Conservation (phyloP, 1,139 yeast species). For the Yamadazyma diospyri region DNA sequence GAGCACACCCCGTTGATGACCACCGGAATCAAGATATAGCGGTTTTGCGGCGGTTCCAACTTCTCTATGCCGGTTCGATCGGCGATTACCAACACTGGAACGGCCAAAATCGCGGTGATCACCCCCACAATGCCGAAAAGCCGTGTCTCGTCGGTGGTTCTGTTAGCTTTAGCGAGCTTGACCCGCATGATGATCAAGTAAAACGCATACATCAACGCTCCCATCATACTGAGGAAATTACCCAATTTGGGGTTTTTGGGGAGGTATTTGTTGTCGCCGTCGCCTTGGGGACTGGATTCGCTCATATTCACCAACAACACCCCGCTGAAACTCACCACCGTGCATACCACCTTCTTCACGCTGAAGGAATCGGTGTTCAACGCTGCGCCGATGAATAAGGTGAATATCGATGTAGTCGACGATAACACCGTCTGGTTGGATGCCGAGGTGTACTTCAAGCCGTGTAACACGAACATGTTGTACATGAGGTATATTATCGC, state of each 20-base stretch:
- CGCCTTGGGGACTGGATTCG: constrained; percentile 18
- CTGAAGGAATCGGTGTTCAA: constrained; percentile 42
- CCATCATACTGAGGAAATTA: constrained; percentile 41
- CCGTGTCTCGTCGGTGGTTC: constrained; percentile 43
- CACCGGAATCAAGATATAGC: constrained; percentile 29
- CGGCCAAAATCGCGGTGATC: constrained; percentile 33
- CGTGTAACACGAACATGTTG: constrained; percentile 36
- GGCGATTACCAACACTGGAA: constrained; percentile 34
- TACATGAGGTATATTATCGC: constrained; percentile 41
- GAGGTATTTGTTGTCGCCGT: constrained; percentile 20
- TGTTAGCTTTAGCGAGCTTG: constrained; percentile 41
- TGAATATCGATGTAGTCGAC: constrained; percentile 50
- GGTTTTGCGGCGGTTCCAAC: constrained; percentile 42
- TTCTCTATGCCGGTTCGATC: constrained; percentile 35
- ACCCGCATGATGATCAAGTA: constrained; percentile 43
- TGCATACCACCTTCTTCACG: constrained; percentile 40
- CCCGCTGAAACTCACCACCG: constrained; percentile 43
- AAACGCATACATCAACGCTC: constrained; percentile 46
- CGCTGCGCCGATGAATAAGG: constrained; percentile 41
- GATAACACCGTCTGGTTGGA: constrained; percentile 52
- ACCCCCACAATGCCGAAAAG: constrained; percentile 49
- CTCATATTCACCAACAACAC: constrained; percentile 46
- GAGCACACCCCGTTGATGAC: constrained; percentile 43
- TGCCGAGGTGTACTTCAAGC: constrained; percentile 50
- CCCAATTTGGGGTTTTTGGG: constrained; percentile 45